Evolutionary conservation across 441 rosid genomes (phyloP).

Genomic region (Omphalea diandra): DNA sequence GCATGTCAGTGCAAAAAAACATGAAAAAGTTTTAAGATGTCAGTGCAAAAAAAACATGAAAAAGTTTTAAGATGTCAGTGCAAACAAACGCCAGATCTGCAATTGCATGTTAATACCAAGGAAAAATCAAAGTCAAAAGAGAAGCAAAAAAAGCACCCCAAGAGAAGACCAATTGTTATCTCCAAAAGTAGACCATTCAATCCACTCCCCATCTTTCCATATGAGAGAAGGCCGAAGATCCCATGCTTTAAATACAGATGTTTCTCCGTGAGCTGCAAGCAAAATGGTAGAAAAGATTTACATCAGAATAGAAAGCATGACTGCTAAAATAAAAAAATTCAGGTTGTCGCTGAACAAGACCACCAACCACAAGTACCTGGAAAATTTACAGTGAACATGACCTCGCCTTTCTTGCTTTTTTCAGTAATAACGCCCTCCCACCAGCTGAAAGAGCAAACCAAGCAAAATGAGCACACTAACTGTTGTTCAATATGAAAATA

Average conservation of each 20-base stretch:
- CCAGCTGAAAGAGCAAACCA: constrained; percentile 61
- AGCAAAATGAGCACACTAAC: neutral
- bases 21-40: too few species aligned
- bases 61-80: too few species aligned
- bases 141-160: constrained; percentile 47
- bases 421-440: constrained; percentile 86
- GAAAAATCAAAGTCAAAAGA: constrained; percentile 5
- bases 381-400: constrained; percentile 66
- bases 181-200: constrained; percentile 62
- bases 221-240: constrained; percentile 82
- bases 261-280: constrained; percentile 71
- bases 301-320: constrained; percentile 5
- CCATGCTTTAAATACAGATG: constrained; percentile 59
- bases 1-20: constrained; percentile 24
- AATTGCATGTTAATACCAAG: constrained; percentile 14
- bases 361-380: constrained; percentile 54
- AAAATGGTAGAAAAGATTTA: constrained; percentile 20
- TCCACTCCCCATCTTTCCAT: constrained; percentile 92
- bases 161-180: constrained; percentile 37
- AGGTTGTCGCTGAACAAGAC: constrained; percentile 1
- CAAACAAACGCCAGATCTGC: too few species aligned
- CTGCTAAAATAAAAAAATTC: constrained; percentile 5
- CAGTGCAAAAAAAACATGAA: too few species aligned
- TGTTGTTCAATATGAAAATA: neutral
- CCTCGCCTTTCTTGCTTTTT: constrained; percentile 79